Evolutionary conservation across 208 protist genomes (phyloP), one percentile per base, ranked within the genome.

Genomic region (Acanthamoeba rhysodes): DNA sequence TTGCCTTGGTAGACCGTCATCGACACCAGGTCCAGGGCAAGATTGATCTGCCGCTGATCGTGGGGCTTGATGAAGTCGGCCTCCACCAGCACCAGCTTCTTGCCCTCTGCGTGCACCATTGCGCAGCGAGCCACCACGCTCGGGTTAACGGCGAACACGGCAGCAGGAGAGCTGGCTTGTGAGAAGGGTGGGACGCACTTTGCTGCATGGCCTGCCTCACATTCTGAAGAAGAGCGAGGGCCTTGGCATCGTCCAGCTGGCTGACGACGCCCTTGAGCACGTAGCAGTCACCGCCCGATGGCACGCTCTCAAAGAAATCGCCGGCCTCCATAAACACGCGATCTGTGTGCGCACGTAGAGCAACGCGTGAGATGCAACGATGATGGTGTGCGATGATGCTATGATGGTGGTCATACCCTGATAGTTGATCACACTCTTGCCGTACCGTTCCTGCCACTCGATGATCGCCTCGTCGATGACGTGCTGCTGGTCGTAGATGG

Each of bases 61-160:
- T 91, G 53, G 9, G 84, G 84, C 55, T 68, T 29, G 84, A 91
- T 91, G 14, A 91, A 91, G 53, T 91, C 59, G n/a, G 84, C 57
- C 55, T 91, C 84, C 9, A 91, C 84, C 84, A 91, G 84, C 29
- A 91, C 59, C 84, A 91, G 29, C 53, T 41, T n/a, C 32, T 57
- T 18, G 4, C 41, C 74, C 24, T 34, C 70, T 80, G 70, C 2
- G 37, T 22, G 45, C 0, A 50, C 45, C 45, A 50, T 50, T 12
- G 45, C 45, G 12, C 1, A 50, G 70, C 27, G 70, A 29, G 55
- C 20, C 55, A 59, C 18, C 55, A 24, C 9, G 7, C 22, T 2
- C 34, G 1, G n/a, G n/a, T 24, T 24, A n/a, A 88, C 10, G 29
- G 32, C 32, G 8, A 55, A 4, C 41, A 45, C 20, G 24, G 4